Percentiles rank a stretch among this genome's conserved stretches.
Evolutionary conservation across 108 stramenopile genomes (phyloP).

Genomic region (Phaeodactylum tricornutum): DNA sequence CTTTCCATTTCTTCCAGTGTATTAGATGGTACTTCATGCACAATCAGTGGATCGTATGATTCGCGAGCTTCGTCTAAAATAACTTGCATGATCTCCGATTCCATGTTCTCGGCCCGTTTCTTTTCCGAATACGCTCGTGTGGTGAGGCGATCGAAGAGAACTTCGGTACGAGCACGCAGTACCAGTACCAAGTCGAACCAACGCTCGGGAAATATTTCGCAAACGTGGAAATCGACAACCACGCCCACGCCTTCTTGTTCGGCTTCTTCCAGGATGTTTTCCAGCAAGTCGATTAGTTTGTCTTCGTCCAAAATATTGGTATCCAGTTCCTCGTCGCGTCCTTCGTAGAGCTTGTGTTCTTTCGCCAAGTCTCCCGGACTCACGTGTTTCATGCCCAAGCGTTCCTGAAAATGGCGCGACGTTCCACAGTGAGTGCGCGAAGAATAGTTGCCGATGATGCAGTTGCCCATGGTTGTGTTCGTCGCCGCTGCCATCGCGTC

Average conservation of each 20-base stretch:
- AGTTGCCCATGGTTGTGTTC: too few species aligned
- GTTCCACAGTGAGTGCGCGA: neutral
- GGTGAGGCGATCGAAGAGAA: constrained; percentile 82
- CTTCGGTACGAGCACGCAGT: constrained; percentile 68
- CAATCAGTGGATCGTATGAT: constrained; percentile 78
- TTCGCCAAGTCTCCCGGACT: constrained; percentile 74
- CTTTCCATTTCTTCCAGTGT: constrained; percentile 77
- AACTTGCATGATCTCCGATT: constrained; percentile 93
- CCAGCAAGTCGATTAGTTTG: constrained; percentile 78
- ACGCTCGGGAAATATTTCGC: constrained; percentile 91
- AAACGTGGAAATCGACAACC: constrained; percentile 87
- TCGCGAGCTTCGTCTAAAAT: constrained; percentile 87
- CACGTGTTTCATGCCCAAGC: constrained; percentile 50
- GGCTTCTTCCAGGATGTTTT: constrained; percentile 57
- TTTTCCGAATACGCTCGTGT: constrained; percentile 78
- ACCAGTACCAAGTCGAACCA: constrained; percentile 95
- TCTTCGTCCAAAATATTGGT: constrained; percentile 88
- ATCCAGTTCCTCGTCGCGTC: constrained; percentile 80
- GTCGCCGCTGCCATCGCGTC: too few species aligned
- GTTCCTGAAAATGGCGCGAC: constrained; percentile 16
- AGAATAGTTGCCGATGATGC: too few species aligned
- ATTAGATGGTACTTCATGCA: constrained; percentile 79
- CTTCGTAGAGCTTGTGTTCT: constrained; percentile 72
- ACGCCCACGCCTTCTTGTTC: constrained; percentile 55
- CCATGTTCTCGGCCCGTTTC: constrained; percentile 87